These are phyloP conservation scores for Ceratocystis diversiconidia DNA, from an alignment of 2,329 filamentous ascomycete species.

Conservation along the genomic window DNA sequence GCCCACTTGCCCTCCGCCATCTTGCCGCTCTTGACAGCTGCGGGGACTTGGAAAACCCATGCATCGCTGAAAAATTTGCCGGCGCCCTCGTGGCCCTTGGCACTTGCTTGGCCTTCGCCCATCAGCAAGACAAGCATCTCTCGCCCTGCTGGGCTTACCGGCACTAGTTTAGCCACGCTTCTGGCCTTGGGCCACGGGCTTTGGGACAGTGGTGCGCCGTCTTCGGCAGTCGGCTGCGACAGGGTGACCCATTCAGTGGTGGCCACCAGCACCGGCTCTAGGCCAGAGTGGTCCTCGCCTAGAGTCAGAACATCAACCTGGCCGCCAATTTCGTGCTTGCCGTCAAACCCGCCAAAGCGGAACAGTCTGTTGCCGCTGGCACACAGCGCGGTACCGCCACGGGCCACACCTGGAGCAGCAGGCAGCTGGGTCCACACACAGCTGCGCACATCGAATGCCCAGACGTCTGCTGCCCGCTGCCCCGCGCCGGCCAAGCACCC, in stretches of 20 bases:
- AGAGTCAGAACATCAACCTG: constrained; percentile 52
- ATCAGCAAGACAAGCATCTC: constrained; percentile 50
- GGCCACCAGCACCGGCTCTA: constrained; percentile 37
- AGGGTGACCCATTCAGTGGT: constrained; percentile 42
- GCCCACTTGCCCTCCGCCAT: constrained; percentile 47
- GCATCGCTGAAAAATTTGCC: constrained; percentile 45
- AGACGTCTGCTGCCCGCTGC: constrained; percentile 51
- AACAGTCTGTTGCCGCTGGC: constrained; percentile 52
- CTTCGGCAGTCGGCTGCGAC: constrained; percentile 25
- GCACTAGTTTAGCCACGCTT: constrained; percentile 36
- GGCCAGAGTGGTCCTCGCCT: constrained; percentile 34
- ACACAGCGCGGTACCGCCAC: constrained; percentile 55
- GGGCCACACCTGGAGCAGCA: constrained; percentile 49
- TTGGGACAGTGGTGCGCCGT: neutral
- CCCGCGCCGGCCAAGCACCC: constrained; percentile 50
- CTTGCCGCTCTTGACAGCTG: constrained; percentile 33
- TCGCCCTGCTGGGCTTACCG: constrained; percentile 43
- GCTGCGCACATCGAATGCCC: constrained; percentile 57
- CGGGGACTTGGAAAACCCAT: constrained; percentile 47
- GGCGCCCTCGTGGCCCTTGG: constrained; percentile 35
- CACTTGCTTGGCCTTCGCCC: constrained; percentile 40
- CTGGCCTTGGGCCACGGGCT: constrained; percentile 13
- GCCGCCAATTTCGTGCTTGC: constrained; percentile 53
- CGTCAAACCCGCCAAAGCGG: constrained; percentile 71
- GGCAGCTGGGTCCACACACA: constrained; percentile 54